Conservation (phyloP, 169 alveolate species). For the Amoebophrya sp. region DNA sequence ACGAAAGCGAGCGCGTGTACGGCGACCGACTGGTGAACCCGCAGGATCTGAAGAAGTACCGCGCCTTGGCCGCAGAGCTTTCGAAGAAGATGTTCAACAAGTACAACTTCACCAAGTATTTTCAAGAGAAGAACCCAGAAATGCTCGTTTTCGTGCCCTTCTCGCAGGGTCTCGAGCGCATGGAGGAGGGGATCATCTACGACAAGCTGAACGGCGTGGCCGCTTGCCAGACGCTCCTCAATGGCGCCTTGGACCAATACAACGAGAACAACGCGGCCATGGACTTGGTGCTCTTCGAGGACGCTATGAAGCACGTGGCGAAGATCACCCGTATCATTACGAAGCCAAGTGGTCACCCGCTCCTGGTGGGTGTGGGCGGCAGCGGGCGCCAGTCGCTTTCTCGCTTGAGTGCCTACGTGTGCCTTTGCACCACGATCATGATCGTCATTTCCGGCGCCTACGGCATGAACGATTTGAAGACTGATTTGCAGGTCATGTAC, state of each 20-base stretch:
- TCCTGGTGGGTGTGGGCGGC: slow-evolving; percentile 94
- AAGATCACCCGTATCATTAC: slow-evolving; percentile 80
- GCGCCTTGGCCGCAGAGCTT: slow-evolving; percentile 75
- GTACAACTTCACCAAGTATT: slow-evolving; percentile 75
- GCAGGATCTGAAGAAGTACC: slow-evolving; percentile 73
- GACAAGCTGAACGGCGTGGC: slow-evolving; percentile 77
- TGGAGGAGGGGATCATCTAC: slow-evolving; percentile 66
- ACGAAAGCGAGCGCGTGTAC: slow-evolving; percentile 89
- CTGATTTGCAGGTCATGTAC: slow-evolving; percentile 76
- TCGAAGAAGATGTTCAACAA: slow-evolving; percentile 79
- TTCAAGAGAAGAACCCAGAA: slow-evolving; percentile 76
- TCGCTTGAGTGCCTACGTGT: slow-evolving; percentile 79
- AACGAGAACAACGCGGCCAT: slow-evolving; percentile 83
- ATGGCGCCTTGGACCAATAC: slow-evolving; percentile 83
- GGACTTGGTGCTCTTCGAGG: slow-evolving; percentile 91
- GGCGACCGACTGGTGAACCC: slow-evolving; percentile 82
- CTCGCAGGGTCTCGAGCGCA: slow-evolving; percentile 66
- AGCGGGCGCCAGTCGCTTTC: slow-evolving; percentile 88
- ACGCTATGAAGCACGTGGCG: slow-evolving; percentile 88
- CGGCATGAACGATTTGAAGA: slow-evolving; percentile 79
- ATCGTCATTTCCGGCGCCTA: slow-evolving; percentile 67
- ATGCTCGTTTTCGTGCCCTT: slow-evolving; percentile 77
- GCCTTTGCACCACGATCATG: slow-evolving; percentile 69
- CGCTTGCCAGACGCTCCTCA: slow-evolving; percentile 62
- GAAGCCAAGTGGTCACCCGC: slow-evolving; percentile 85